A percentile compares a stretch with the other conserved stretches of the same genome.
Evolutionary conservation across 2,329 filamentous ascomycete genomes (phyloP).

Genomic region (Ceratocystis lukuohia): DNA sequence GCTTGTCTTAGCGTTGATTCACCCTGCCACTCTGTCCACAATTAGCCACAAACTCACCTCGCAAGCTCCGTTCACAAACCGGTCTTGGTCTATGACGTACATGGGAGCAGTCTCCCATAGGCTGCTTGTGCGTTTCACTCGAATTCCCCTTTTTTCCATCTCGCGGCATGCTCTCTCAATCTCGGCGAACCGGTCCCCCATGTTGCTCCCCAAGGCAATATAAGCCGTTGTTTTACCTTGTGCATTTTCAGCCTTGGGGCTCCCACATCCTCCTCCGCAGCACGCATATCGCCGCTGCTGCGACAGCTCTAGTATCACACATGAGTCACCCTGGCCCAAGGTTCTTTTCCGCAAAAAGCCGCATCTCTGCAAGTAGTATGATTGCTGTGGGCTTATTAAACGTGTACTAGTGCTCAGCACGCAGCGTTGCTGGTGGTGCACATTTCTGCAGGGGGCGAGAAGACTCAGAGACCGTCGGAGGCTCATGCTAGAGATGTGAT

Average conservation of each 20-base stretch:
- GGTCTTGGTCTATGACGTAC: slow-evolving; percentile 82
- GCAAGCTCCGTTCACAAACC: slow-evolving; percentile 84
- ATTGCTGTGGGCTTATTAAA: background rate
- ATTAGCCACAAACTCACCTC: slow-evolving; percentile 47
- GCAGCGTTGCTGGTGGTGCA: background rate
- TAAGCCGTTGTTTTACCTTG: slow-evolving; percentile 43
- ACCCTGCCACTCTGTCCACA: background rate
- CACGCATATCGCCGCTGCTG: slow-evolving; percentile 3
- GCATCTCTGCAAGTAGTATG: background rate
- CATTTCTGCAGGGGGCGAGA: background rate
- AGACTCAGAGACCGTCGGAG: background rate
- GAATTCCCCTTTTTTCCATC: slow-evolving; percentile 62
- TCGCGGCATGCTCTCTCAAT: slow-evolving; percentile 72
- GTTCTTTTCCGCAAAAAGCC: too few relatives aligned
- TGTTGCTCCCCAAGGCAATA: slow-evolving; percentile 82
- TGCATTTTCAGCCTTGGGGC: slow-evolving; percentile 23
- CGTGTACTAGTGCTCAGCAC: background rate
- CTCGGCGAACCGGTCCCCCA: slow-evolving; percentile 71
- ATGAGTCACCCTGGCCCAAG: background rate
- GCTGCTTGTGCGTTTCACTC: slow-evolving; percentile 65
- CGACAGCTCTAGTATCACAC: background rate
- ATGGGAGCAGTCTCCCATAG: slow-evolving; percentile 94
- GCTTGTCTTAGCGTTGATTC: background rate
- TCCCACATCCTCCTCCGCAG: slow-evolving; percentile 28
- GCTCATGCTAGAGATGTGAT: background rate